A percentile compares a stretch with the other conserved stretches of the same genome.
Evolutionary conservation across 768 basidiomycete species (phyloP).

Genomic region (Phlegmacium glaucopus): DNA sequence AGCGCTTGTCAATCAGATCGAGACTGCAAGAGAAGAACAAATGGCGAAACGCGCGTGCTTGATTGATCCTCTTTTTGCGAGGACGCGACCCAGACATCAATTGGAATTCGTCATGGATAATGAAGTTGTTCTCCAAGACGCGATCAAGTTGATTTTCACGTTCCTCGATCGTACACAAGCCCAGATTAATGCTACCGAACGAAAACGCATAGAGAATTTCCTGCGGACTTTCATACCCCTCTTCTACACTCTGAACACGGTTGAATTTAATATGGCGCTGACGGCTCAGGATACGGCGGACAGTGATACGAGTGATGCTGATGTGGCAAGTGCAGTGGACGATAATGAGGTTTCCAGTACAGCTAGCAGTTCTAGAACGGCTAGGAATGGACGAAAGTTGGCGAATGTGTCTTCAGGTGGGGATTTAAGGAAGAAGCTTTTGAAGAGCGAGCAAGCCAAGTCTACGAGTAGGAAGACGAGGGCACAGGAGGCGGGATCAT

Average conservation of each 20-base stretch:
- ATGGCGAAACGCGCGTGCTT: slow-evolving; percentile 66
- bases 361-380: slow-evolving; percentile 36
- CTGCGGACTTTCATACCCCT: slow-evolving; percentile 73
- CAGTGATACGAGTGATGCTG: slow-evolving; percentile 55
- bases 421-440: slow-evolving; percentile 73
- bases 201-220: slow-evolving; percentile 80
- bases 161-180: slow-evolving; percentile 87
- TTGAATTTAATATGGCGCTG: slow-evolving; percentile 68
- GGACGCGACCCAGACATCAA: slow-evolving; percentile 72
- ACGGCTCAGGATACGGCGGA: slow-evolving; percentile 53
- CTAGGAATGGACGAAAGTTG: slow-evolving; percentile 32
- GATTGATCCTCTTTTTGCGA: slow-evolving; percentile 51
- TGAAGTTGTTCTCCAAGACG: slow-evolving; percentile 76
- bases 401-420: slow-evolving; percentile 32
- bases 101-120: slow-evolving; percentile 77
- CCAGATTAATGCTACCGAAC: slow-evolving; percentile 66
- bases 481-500: slow-evolving; percentile 41
- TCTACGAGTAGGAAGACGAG: slow-evolving; percentile 58
- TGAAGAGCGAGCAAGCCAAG: slow-evolving; percentile 84
- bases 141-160: slow-evolving; percentile 83
- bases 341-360: slow-evolving; percentile 35
- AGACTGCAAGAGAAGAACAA: slow-evolving; percentile 80
- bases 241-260: slow-evolving; percentile 73
- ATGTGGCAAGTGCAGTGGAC: slow-evolving; percentile 32
- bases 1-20: slow-evolving; percentile 79